phyloP scores from a whole-genome alignment of 768 basidiomycete species.

The Lactifluus hygrophoroides region DNA sequence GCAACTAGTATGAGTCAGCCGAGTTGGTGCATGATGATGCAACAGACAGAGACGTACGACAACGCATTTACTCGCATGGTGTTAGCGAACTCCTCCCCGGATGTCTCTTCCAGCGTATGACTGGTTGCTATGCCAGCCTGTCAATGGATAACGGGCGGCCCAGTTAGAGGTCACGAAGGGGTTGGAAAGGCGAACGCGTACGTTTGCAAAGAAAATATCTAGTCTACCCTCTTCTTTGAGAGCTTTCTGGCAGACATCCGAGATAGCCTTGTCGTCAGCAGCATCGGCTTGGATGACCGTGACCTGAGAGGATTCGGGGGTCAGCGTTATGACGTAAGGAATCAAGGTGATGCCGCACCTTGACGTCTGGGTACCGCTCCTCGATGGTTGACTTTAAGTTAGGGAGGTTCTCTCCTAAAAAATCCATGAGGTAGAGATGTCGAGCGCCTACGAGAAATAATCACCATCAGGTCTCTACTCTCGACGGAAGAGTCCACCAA shows the following conservation, averaged over 20 bases:
- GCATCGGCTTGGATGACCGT: constrained; percentile 76
- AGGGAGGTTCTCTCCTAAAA: constrained; percentile 55
- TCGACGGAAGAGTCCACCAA: constrained; percentile 22
- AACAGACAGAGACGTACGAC: constrained; percentile 33
- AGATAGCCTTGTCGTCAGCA: constrained; percentile 64
- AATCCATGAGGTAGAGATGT: constrained; percentile 73
- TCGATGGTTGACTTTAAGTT: constrained; percentile 62
- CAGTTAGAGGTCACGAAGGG: not conserved
- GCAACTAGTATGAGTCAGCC: constrained; percentile 40
- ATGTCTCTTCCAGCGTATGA: constrained; percentile 41
- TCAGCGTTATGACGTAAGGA: not conserved
- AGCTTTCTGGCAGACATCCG: constrained; percentile 59
- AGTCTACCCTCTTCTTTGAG: constrained; percentile 75
- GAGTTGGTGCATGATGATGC: not conserved
- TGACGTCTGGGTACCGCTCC: constrained; percentile 64
- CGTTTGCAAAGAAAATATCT: constrained; percentile 95
- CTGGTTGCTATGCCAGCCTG: constrained; percentile 63
- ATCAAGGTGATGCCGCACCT: constrained; percentile 38
- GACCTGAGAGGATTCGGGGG: constrained; percentile 40
- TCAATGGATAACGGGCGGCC: not conserved
- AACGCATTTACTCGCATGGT: constrained; percentile 68
- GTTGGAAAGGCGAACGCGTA: constrained; percentile 29
- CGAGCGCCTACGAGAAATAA: constrained; percentile 46
- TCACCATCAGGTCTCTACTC: not conserved
- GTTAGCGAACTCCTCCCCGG: constrained; percentile 62